A percentile compares a stretch with the other conserved stretches of the same genome.
Conservation (phyloP, 257 asterid species). For the Ocimum tenuiflorum region DNA sequence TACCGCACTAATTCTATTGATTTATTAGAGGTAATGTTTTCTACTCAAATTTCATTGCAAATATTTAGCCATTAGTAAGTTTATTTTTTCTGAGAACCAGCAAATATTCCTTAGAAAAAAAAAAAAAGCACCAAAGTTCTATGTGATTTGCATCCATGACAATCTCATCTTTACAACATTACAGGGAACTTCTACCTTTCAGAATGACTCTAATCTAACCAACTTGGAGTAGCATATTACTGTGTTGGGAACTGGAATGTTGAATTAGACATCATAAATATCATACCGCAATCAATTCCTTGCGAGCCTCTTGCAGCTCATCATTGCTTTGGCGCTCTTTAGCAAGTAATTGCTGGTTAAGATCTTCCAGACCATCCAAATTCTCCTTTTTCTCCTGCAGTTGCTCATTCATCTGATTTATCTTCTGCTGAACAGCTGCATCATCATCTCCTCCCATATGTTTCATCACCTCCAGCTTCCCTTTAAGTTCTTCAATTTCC, state of each 20-base stretch:
- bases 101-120: conserved; percentile 5
- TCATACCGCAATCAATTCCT: conserved; percentile 44
- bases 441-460: conserved; percentile 53
- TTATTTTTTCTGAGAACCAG: neutral
- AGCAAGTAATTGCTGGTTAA: conserved; percentile 29
- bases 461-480: conserved; percentile 52
- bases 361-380: conserved; percentile 32
- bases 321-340: conserved; percentile 55
- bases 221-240: neutral
- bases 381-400: conserved; percentile 35
- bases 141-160: neutral
- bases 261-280: neutral
- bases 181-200: neutral
- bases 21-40: neutral
- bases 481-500: conserved; percentile 49
- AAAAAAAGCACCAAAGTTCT: neutral
- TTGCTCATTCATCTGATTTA: conserved; percentile 37
- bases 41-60: neutral
- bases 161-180: neutral
- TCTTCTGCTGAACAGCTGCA: conserved; percentile 38
- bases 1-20: neutral
- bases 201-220: neutral
- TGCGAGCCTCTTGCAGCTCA: conserved; percentile 58
- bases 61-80: neutral
- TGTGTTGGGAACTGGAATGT: neutral